Evolutionary conservation across 1,284 basidiomycete species (phyloP).

Genomic region (Takashimella koratensis): DNA sequence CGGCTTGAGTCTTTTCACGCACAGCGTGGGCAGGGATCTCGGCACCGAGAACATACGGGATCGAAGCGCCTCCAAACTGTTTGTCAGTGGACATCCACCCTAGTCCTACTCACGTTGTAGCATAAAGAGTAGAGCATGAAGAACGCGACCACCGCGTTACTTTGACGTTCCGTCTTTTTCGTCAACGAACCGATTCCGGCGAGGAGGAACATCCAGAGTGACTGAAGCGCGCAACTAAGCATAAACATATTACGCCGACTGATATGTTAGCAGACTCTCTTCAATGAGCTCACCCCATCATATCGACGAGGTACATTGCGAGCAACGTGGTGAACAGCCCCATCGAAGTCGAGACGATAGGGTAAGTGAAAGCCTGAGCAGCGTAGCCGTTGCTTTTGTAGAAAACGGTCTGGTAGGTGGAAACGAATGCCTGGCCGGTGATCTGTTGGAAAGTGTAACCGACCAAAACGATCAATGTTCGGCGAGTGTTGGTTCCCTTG

Average conservation of each 20-base stretch:
- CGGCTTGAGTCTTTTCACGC: conserved; percentile 10
- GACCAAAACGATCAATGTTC: conserved; percentile 9
- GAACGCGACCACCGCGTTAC: conserved; percentile 1
- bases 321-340: conserved; percentile 1
- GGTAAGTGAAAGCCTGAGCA: conserved; percentile 6
- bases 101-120: neutral
- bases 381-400: conserved; percentile 9
- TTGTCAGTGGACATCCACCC: neutral
- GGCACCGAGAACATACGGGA: conserved; percentile 12
- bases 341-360: neutral
- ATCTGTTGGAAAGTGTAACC: conserved; percentile 10
- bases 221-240: conserved; percentile 3
- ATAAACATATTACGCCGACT: conserved; percentile 3
- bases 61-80: conserved; percentile 8
- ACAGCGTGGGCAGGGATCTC: conserved; percentile 9
- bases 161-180: conserved; percentile 1
- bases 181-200: conserved; percentile 4
- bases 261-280: neutral
- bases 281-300: neutral
- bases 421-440: conserved; percentile 9
- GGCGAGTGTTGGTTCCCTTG: conserved; percentile 9
- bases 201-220: conserved; percentile 5
- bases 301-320: conserved; percentile 7
- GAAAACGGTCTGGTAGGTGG: conserved; percentile 8
- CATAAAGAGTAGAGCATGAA: conserved; percentile 6